These are phyloP conservation scores for Coniella lustricola DNA, from an alignment of 2,329 filamentous ascomycete species.

Conservation along the genomic window DNA sequence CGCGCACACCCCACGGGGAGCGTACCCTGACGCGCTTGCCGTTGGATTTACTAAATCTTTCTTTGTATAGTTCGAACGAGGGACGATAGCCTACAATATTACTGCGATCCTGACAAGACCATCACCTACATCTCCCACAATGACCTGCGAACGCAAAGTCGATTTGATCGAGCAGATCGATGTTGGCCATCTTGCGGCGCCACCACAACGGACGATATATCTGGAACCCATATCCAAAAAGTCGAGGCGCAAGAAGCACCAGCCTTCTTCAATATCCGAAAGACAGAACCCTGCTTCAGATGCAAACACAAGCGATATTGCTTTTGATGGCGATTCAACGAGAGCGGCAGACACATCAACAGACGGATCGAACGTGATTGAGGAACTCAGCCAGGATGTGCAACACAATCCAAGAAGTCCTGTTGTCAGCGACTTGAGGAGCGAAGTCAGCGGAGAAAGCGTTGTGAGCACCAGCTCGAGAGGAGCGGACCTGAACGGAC, in stretches of 20 bases:
- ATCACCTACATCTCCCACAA: slow-evolving; percentile 73
- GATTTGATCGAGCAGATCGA: slow-evolving; percentile 77
- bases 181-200: slow-evolving; percentile 65
- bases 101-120: slow-evolving; percentile 85
- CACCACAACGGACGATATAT: slow-evolving; percentile 75
- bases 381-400: slow-evolving; percentile 33
- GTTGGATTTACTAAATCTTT: neutral
- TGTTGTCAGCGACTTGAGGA: slow-evolving; percentile 49
- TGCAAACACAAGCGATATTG: slow-evolving; percentile 29
- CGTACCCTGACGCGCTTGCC: slow-evolving; percentile 2
- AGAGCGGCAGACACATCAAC: slow-evolving; percentile 31
- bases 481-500: slow-evolving; percentile 31
- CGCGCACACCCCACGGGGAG: neutral
- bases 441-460: slow-evolving; percentile 66
- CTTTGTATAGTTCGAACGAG: slow-evolving; percentile 76
- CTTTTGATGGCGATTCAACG: slow-evolving; percentile 32
- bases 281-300: slow-evolving; percentile 22
- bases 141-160: slow-evolving; percentile 74
- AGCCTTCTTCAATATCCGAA: slow-evolving; percentile 31
- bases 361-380: slow-evolving; percentile 33
- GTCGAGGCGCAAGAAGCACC: slow-evolving; percentile 52
- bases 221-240: slow-evolving; percentile 78
- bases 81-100: slow-evolving; percentile 85
- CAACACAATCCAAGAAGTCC: slow-evolving; percentile 33
- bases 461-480: slow-evolving; percentile 53